Evolutionary conservation across 2,329 filamentous ascomycete species (phyloP).

Genomic region (Trichophaea hybrida): DNA sequence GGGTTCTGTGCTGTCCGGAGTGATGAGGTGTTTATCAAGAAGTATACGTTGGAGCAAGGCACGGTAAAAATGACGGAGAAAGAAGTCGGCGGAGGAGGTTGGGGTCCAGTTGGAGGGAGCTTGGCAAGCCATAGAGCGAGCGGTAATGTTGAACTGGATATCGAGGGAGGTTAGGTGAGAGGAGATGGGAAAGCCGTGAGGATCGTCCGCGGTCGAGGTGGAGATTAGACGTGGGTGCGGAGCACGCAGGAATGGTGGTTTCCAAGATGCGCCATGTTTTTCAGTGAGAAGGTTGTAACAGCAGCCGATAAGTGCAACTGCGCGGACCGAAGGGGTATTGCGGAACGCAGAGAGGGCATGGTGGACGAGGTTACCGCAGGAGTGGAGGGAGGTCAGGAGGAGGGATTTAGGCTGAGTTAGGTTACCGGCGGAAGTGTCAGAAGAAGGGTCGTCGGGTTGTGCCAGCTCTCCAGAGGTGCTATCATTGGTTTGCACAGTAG

Average conservation of each 20-base stretch:
- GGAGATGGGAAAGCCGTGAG: conserved; percentile 90
- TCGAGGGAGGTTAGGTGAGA: conserved; percentile 47
- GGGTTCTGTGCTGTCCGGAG: conserved; percentile 47
- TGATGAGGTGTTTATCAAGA: conserved; percentile 63
- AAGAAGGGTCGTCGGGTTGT: conserved; percentile 60
- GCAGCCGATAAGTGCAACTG: conserved; percentile 92
- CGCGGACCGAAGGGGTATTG: conserved; percentile 67
- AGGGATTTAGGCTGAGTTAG: conserved; percentile 50
- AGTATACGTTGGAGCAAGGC: conserved; percentile 86
- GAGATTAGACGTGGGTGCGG: conserved; percentile 53
- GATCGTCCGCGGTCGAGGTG: conserved; percentile 61
- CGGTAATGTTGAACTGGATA: conserved; percentile 82
- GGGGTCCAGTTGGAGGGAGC: conserved; percentile 83
- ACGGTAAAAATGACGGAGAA: conserved; percentile 83
- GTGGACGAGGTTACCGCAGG: conserved; percentile 93
- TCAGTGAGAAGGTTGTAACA: conserved; percentile 97
- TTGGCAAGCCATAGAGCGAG: conserved; percentile 95
- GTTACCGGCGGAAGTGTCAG: conserved; percentile 83
- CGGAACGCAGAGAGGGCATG: conserved; percentile 77
- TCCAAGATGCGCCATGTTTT: conserved; percentile 72
- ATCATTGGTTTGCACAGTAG: neutral
- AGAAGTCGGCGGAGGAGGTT: conserved; percentile 70
- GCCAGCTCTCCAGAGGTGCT: conserved; percentile 37
- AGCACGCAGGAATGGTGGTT: conserved; percentile 49
- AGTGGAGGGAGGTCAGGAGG: conserved; percentile 66